Percentiles rank a stretch among this genome's conserved stretches.
phyloP scores from a whole-genome alignment of 495 filamentous ascomycete genomes.

The Sabuloglossum arenarium region DNA sequence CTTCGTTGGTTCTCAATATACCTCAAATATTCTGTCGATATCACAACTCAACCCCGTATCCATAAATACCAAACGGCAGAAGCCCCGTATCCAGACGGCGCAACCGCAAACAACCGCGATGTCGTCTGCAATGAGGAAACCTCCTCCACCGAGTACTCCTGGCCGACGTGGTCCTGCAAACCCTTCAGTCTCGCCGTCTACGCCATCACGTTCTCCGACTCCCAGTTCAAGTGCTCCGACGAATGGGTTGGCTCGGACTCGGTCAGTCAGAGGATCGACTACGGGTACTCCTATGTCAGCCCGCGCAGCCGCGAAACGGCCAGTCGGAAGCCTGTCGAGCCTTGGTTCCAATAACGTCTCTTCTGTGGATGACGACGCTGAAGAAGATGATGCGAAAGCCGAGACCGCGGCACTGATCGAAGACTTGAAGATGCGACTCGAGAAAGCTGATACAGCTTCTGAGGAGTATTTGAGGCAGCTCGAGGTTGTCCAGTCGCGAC shows the following conservation, averaged over 20 bases:
- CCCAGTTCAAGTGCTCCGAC: conserved; percentile 10
- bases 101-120: background rate
- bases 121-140: conserved; percentile 1
- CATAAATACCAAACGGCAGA: background rate
- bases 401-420: conserved; percentile 64
- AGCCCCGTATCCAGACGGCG: background rate
- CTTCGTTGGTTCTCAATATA: background rate
- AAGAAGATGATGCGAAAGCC: conserved; percentile 38
- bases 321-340: conserved; percentile 29
- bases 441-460: conserved; percentile 56
- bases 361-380: conserved; percentile 29
- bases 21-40: background rate
- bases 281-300: conserved; percentile 42
- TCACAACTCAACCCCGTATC: background rate
- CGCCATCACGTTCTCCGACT: conserved; percentile 10
- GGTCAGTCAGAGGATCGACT: conserved; percentile 23
- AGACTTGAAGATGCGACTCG: conserved; percentile 61
- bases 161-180: background rate
- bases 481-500: conserved; percentile 61
- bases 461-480: conserved; percentile 70
- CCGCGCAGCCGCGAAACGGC: conserved; percentile 41
- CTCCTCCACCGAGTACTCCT: background rate
- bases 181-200: background rate
- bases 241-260: conserved; percentile 21
- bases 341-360: conserved; percentile 36